Conservation (phyloP, 768 basidiomycete species). For the Macrocybe gigantea region DNA sequence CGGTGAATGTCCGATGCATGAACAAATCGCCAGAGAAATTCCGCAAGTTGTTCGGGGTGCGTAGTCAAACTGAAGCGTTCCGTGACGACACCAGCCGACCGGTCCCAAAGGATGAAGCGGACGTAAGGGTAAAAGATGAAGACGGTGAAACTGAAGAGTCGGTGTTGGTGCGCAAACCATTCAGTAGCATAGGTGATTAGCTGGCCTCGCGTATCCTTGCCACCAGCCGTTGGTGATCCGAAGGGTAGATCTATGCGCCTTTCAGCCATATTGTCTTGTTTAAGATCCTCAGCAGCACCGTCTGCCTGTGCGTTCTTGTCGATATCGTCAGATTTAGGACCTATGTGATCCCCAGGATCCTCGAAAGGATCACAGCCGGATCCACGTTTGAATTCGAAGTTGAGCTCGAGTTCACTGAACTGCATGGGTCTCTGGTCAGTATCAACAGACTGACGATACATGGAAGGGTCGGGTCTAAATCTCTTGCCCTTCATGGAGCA, state of each 20-base stretch:
- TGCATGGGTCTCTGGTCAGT: background rate
- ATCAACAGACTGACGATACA: constrained; percentile 1
- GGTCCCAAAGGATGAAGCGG: constrained; percentile 26
- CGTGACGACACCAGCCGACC: constrained; percentile 24
- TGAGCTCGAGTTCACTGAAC: constrained; percentile 2
- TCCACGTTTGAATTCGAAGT: constrained; percentile 12
- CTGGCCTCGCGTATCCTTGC: constrained; percentile 14
- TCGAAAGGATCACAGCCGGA: constrained; percentile 7
- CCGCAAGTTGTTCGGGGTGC: constrained; percentile 13
- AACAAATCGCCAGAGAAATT: constrained; percentile 24
- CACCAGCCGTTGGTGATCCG: background rate
- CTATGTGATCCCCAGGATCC: background rate
- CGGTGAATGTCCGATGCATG: constrained; percentile 9
- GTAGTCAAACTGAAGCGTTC: constrained; percentile 16
- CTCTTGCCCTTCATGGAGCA: background rate
- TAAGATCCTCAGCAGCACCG: background rate
- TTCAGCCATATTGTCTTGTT: background rate
- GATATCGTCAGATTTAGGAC: no score
- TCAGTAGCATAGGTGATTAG: constrained; percentile 14
- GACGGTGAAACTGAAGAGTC: constrained; percentile 20
- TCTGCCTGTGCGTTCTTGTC: background rate
- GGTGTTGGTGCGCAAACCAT: constrained; percentile 18
- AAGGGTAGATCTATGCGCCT: background rate
- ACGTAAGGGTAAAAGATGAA: constrained; percentile 16
- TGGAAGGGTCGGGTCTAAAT: constrained; percentile 1